Percentiles rank a stretch among this genome's conserved stretches.
Evolutionary conservation across 495 filamentous ascomycete genomes (phyloP).

Genomic region (Pyronema omphalodes): DNA sequence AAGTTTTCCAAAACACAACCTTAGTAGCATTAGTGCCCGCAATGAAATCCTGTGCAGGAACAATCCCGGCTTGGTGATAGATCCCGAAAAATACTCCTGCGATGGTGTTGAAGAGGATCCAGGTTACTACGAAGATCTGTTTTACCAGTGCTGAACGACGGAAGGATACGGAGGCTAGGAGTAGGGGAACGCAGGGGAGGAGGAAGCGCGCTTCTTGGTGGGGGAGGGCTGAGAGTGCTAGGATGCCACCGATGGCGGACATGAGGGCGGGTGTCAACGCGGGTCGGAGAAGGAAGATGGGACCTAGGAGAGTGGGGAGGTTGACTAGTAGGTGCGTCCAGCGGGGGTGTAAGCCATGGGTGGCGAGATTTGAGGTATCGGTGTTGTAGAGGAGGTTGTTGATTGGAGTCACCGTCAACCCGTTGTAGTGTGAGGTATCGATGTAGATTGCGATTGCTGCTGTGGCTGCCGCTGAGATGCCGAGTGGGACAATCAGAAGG

Average conservation of each 20-base stretch:
- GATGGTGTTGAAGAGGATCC: constrained; percentile 67
- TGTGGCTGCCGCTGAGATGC: constrained; percentile 41
- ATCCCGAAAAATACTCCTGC: constrained; percentile 73
- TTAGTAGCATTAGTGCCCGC: constrained; percentile 37
- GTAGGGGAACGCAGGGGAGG: constrained; percentile 69
- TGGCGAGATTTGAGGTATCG: constrained; percentile 53
- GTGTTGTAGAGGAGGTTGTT: constrained; percentile 89
- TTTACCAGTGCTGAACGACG: constrained; percentile 27
- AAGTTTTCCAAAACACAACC: constrained; percentile 95
- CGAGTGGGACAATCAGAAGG: constrained; percentile 42
- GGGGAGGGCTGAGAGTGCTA: constrained; percentile 62
- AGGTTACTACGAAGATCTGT: constrained; percentile 43
- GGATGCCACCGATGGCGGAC: constrained; percentile 65
- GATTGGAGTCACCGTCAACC: constrained; percentile 46
- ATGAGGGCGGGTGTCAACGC: constrained; percentile 33
- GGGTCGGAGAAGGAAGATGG: constrained; percentile 30
- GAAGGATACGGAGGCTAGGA: constrained; percentile 63
- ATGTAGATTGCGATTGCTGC: constrained; percentile 51
- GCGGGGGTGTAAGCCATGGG: constrained; percentile 79
- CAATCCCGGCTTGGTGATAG: constrained; percentile 85
- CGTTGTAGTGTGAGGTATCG: constrained; percentile 53
- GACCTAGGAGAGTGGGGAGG: constrained; percentile 78
- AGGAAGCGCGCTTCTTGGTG: constrained; percentile 95
- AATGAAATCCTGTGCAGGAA: constrained; percentile 48
- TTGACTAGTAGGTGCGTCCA: constrained; percentile 80